Evolutionary conservation across 2,329 filamentous ascomycete species (phyloP), one percentile per base, ranked within the genome.

Genomic region (Tolypocladium album): DNA sequence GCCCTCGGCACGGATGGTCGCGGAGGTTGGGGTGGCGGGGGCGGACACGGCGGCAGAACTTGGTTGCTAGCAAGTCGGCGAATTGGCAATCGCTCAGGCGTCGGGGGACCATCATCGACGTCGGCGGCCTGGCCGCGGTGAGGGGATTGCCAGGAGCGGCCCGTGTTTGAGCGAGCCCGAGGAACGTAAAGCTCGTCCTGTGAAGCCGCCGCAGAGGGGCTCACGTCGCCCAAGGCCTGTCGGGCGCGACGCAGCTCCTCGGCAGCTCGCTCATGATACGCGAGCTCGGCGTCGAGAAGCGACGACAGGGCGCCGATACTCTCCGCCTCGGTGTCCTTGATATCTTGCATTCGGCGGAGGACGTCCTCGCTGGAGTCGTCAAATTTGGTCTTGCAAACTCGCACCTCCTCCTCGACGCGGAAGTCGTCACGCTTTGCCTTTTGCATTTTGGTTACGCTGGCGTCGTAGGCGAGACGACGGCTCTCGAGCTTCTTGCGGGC

Each of bases 301-400:
- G 84, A 79, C 4, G 86, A 86, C 60, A 97, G 78, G 69, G 96
- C 91, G 56, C 83, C 80, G 50, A 96, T 84, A 68, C 87, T 91
- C 64, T 97, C 93, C 52, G 80, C 81, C 74, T 97, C 93, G 27
- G 90, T 84, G 68, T 97, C 92, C 76, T 94, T 93, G 76, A 97
- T 95, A 70, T 97, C 93, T 74, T 95, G 86, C 94, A 97, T 97
- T 59, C 93, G 84, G 61, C 93, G 85, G 67, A 88, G 83, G 59
- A 97, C 92, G 68, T 97, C 93, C 70, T 97, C 93, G 70, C 84
- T 94, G 20, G 90, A 88, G 77, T 97, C 94, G 71, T 97, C 94
- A 70, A 96, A 97, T 76, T 97, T 97, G 67, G 90, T 89, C 73
- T 96, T 96, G 72, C 94, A 90, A 36, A 86, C 83, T 60, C 93